Evolutionary conservation across 2,329 filamentous ascomycete species (phyloP), one percentile per base, ranked within the genome.

Genomic region (Phyllachora maydis): DNA sequence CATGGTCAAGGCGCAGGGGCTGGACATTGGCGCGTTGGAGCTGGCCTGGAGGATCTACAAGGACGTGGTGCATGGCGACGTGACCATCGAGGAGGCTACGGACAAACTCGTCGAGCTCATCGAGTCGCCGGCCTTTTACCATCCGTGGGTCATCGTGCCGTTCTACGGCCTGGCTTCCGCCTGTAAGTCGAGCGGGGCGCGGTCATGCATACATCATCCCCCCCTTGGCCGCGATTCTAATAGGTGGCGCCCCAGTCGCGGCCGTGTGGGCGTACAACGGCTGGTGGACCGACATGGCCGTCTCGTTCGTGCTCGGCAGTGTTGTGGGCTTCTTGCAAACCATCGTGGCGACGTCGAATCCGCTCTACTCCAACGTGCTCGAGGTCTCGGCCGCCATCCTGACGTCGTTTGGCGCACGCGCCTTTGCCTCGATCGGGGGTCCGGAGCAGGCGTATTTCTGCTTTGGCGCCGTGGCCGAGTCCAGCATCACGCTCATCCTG

Each of bases 181-280:
- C 1, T 64, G n/a, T n/a, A n/a, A n/a, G n/a, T n/a, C n/a, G n/a
- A n/a, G n/a, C n/a, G n/a, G n/a, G n/a, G n/a, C n/a, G n/a, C n/a
- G n/a, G n/a, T n/a, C n/a, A n/a, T n/a, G n/a, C n/a, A n/a, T n/a
- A n/a, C n/a, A n/a, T n/a, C n/a, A n/a, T n/a, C n/a, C n/a, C n/a
- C n/a, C n/a, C n/a, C n/a, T n/a, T n/a, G n/a, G n/a, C n/a, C n/a
- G n/a, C n/a, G n/a, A n/a, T n/a, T n/a, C n/a, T n/a, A n/a, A n/a
- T n/a, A n/a, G n/a, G n/a, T n/a, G n/a, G n/a, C n/a, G n/a, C n/a
- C n/a, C n/a, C n/a, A n/a, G n/a, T 57, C 5, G 78, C 88, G 1
- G 78, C 74, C 0, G 77, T 77, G 0, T 88, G 88, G 37, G 77
- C 75, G 4, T 90, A 88, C 38, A 54, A 69, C 26, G 76, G 74